phyloP scores from a whole-genome alignment of 2,329 filamentous ascomycete genomes.

The Hymenoscyphus albidus region DNA sequence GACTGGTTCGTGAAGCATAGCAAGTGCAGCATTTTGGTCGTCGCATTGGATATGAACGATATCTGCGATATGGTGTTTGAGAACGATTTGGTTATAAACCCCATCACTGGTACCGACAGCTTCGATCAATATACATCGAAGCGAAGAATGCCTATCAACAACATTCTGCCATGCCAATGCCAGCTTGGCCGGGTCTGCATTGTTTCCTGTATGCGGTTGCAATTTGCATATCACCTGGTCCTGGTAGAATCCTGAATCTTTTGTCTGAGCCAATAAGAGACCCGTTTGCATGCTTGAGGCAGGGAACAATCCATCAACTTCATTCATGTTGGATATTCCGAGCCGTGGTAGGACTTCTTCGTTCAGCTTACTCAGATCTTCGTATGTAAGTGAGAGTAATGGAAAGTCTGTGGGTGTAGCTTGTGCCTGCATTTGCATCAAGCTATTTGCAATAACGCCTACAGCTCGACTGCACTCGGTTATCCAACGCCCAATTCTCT shows the following conservation, averaged over 20 bases:
- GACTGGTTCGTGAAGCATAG: background rate
- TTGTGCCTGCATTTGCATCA: conserved; percentile 2
- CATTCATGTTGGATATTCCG: conserved; percentile 1
- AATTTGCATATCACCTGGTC: conserved; percentile 5
- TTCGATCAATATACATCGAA: conserved; percentile 21
- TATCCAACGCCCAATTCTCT: conserved; percentile 19
- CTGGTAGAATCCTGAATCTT: conserved; percentile 4
- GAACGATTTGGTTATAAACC: conserved; percentile 18
- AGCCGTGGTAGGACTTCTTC: background rate
- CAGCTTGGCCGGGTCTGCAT: conserved; percentile 1
- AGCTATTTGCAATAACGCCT: background rate
- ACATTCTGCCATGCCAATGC: conserved; percentile 15
- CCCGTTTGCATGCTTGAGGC: conserved; percentile 19
- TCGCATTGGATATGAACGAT: conserved; percentile 1
- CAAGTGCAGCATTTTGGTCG: conserved; percentile 2
- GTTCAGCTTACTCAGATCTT: background rate
- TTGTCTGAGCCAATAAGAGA: conserved; percentile 11
- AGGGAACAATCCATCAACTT: conserved; percentile 19
- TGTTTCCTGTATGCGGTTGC: background rate
- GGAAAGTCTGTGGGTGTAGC: conserved; percentile 18
- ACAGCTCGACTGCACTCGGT: conserved; percentile 17
- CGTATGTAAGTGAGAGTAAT: conserved; percentile 13
- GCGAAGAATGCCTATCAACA: conserved; percentile 12
- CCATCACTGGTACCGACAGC: conserved; percentile 15
- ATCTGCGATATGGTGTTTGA: conserved; percentile 7